These are phyloP conservation scores for Tetracentron sinense DNA, from an alignment of 164 flowering plant genomes.

Conservation along the genomic window DNA sequence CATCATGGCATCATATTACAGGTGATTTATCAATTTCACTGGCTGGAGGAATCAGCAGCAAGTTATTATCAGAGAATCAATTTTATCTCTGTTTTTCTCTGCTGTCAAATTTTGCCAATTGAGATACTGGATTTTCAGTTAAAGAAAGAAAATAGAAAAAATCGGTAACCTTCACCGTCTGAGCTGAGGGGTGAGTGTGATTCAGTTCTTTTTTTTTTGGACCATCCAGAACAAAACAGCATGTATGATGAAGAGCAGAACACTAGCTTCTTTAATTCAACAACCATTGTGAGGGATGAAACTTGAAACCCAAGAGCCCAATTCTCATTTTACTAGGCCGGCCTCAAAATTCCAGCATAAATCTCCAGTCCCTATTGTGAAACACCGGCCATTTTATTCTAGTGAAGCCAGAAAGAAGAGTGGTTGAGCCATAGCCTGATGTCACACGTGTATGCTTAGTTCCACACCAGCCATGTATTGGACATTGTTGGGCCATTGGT, in stretches of 20 bases:
- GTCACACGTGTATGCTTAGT: too few relatives aligned
- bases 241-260: constrained; percentile 32
- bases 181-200: too few relatives aligned
- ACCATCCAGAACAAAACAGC: constrained; percentile 34
- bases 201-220: constrained; percentile 26
- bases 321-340: constrained; percentile 47
- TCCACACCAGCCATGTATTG: too few relatives aligned
- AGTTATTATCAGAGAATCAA: background rate
- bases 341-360: constrained; percentile 60
- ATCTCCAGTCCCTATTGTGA: constrained; percentile 70
- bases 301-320: constrained; percentile 27
- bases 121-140: constrained; percentile 43
- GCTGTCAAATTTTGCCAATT: constrained; percentile 28
- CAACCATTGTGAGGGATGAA: constrained; percentile 29
- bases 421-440: too few relatives aligned
- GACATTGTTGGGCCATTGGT: too few relatives aligned
- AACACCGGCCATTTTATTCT: constrained; percentile 44
- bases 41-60: constrained; percentile 6
- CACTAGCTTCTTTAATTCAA: constrained; percentile 32
- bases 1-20: constrained; percentile 64
- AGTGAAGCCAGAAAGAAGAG: constrained; percentile 29
- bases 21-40: constrained; percentile 29
- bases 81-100: background rate
- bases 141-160: constrained; percentile 53
- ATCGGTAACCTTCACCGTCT: constrained; percentile 17